phyloP scores from a whole-genome alignment of 2,329 filamentous ascomycete genomes.

The Tolypocladium paradoxum region DNA sequence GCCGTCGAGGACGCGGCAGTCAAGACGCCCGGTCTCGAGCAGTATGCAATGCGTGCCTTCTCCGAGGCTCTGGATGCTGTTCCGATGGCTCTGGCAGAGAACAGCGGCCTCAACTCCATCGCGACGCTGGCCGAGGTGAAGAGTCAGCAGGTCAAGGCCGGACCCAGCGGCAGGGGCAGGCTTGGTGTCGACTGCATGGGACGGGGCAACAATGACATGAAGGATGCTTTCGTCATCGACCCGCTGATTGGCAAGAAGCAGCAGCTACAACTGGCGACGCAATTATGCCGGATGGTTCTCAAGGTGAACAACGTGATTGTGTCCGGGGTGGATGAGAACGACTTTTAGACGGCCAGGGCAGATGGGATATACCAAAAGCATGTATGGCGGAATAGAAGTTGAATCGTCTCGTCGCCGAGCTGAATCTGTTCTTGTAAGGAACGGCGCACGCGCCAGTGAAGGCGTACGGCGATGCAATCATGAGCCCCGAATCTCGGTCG shows the following conservation, averaged over 20 bases:
- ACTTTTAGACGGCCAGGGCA: constrained; percentile 50
- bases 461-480: background rate
- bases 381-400: constrained; percentile 6
- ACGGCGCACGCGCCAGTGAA: background rate
- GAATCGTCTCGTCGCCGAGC: constrained; percentile 1
- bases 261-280: constrained; percentile 90
- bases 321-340: constrained; percentile 74
- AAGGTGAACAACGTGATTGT: constrained; percentile 98
- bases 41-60: constrained; percentile 98
- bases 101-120: constrained; percentile 91
- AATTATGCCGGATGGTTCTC: constrained; percentile 95
- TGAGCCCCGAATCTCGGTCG: background rate
- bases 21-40: constrained; percentile 92
- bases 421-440: background rate
- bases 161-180: constrained; percentile 37
- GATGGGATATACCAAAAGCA: constrained; percentile 16
- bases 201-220: constrained; percentile 92
- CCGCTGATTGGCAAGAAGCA: constrained; percentile 97
- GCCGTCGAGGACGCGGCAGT: constrained; percentile 92
- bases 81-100: constrained; percentile 94
- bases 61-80: constrained; percentile 87
- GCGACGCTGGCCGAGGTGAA: constrained; percentile 92
- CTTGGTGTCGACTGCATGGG: constrained; percentile 98
- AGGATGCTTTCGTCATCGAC: constrained; percentile 94
- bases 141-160: constrained; percentile 84